Evolutionary conservation across 2,329 filamentous ascomycete species (phyloP).

Genomic region (Ascochyta koolunga): DNA sequence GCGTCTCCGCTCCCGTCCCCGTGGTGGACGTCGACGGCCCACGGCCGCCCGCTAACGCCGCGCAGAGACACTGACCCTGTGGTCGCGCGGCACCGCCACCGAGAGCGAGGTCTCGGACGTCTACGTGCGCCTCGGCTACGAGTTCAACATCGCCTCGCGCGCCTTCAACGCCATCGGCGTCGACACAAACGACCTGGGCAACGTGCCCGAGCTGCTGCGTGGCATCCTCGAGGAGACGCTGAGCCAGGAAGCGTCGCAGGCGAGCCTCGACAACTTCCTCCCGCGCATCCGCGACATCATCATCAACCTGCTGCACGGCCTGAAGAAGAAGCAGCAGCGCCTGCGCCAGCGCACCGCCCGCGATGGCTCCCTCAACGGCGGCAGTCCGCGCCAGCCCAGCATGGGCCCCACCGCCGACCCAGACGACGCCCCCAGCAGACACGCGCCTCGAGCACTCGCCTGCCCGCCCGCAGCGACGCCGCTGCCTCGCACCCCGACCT

Average conservation of each 20-base stretch:
- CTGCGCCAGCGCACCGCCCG: slow-evolving; percentile 65
- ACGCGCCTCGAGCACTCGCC: slow-evolving; percentile 50
- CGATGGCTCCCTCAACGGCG: slow-evolving; percentile 52
- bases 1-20: slow-evolving; percentile 11
- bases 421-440: slow-evolving; percentile 50
- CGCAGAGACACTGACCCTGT: slow-evolving; percentile 88
- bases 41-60: slow-evolving; percentile 19
- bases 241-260: slow-evolving; percentile 92
- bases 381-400: slow-evolving; percentile 48
- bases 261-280: slow-evolving; percentile 91
- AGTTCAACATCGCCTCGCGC: slow-evolving; percentile 98
- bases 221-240: slow-evolving; percentile 93
- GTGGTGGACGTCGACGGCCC: no score
- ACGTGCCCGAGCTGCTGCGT: slow-evolving; percentile 88
- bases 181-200: slow-evolving; percentile 90
- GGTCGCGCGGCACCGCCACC: slow-evolving; percentile 90
- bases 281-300: slow-evolving; percentile 97
- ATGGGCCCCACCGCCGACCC: slow-evolving; percentile 39
- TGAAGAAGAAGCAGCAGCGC: slow-evolving; percentile 96
- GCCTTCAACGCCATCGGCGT: slow-evolving; percentile 97
- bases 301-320: slow-evolving; percentile 91
- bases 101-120: slow-evolving; percentile 97
- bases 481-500: slow-evolving; percentile 49
- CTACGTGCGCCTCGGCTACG: slow-evolving; percentile 95
- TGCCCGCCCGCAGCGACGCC: slow-evolving; percentile 51